These are phyloP conservation scores for Dimocarpus longan DNA, from an alignment of 345 rosid species.

Conservation along the genomic window DNA sequence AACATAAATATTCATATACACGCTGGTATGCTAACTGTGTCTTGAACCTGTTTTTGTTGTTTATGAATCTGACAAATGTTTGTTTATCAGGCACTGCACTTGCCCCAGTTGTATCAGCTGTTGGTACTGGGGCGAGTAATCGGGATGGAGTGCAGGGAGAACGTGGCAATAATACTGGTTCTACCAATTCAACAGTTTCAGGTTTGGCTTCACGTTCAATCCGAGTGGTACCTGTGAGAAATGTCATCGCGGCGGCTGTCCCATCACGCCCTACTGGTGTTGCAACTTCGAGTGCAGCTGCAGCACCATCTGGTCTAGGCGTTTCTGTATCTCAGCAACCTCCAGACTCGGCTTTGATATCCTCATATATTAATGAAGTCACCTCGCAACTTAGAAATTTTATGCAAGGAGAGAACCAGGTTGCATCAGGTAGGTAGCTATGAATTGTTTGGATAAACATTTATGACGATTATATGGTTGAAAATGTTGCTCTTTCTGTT, in stretches of 20 bases:
- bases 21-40: conserved; percentile 65
- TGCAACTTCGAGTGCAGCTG: conserved; percentile 32
- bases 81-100: conserved; percentile 49
- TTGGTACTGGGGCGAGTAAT: conserved; percentile 52
- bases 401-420: conserved; percentile 53
- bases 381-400: conserved; percentile 52
- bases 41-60: not conserved
- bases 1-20: conserved; percentile 91
- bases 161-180: conserved; percentile 40
- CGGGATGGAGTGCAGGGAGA: conserved; percentile 60
- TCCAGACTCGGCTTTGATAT: conserved; percentile 39
- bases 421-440: conserved; percentile 48
- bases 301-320: conserved; percentile 34
- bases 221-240: conserved; percentile 46
- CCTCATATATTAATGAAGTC: conserved; percentile 43
- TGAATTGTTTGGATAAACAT: conserved; percentile 13
- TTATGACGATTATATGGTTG: conserved; percentile 12
- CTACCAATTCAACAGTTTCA: conserved; percentile 31
- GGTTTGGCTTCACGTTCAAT: conserved; percentile 44
- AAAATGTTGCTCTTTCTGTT: conserved; percentile 19
- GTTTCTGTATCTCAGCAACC: conserved; percentile 40
- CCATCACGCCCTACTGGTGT: conserved; percentile 47
- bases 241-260: conserved; percentile 45
- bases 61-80: conserved; percentile 14
- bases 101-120: conserved; percentile 55